Percentiles rank a stretch among this genome's conserved stretches.
Evolutionary conservation across 164 flowering plant genomes (phyloP).

Genomic region (Echeveria elegans): DNA sequence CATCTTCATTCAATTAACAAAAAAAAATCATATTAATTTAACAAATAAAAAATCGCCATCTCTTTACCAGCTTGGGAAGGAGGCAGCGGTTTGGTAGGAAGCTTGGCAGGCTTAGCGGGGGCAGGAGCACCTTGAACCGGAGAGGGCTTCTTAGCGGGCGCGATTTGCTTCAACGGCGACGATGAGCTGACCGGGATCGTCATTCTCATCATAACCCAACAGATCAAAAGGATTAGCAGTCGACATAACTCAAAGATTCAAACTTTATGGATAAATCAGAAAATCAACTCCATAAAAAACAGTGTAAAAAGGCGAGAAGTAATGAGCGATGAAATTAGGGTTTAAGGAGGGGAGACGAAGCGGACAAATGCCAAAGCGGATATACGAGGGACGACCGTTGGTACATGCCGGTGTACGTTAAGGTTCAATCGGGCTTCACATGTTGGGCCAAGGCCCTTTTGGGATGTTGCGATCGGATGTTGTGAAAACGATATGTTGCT

Average conservation of each 20-base stretch:
- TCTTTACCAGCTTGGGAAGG: background rate
- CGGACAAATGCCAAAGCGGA: background rate
- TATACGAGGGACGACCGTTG: background rate
- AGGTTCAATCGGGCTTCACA: too few species aligned
- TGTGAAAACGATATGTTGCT: too few species aligned
- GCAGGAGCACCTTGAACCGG: background rate
- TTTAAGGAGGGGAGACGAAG: background rate
- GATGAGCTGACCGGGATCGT: background rate
- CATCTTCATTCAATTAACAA: background rate
- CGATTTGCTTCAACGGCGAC: background rate
- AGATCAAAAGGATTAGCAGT: background rate
- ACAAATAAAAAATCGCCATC: too few species aligned
- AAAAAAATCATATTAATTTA: too few species aligned
- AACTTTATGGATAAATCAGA: too few species aligned
- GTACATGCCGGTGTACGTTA: background rate
- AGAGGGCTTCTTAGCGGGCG: background rate
- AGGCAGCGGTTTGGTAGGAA: constrained; percentile 3
- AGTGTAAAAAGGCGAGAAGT: background rate
- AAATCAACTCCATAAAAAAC: background rate
- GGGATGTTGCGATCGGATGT: too few species aligned
- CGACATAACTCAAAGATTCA: background rate
- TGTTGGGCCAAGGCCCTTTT: background rate
- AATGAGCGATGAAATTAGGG: background rate
- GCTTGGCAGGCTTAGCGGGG: background rate
- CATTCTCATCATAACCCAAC: constrained; percentile 1